Evolutionary conservation across 2,329 filamentous ascomycete species (phyloP).

Genomic region (Neofusicoccum kwambonambiense): DNA sequence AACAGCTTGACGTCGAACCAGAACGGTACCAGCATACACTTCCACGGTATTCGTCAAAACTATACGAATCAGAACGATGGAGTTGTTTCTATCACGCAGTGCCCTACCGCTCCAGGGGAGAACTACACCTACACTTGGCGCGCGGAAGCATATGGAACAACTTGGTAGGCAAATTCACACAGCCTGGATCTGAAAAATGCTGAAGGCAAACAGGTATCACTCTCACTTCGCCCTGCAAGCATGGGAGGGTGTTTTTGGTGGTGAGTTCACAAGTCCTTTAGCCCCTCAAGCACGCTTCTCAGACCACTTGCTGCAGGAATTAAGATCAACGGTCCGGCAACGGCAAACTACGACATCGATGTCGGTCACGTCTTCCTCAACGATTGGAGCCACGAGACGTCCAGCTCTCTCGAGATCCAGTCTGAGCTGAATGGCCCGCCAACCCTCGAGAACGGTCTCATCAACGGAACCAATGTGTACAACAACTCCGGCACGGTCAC

Average conservation of each 20-base stretch:
- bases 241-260: conserved; percentile 35
- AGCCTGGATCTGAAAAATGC: neutral
- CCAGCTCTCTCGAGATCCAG: neutral
- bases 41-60: conserved; percentile 60
- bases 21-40: conserved; percentile 64
- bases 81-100: conserved; percentile 48
- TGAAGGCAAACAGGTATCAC: conserved; percentile 26
- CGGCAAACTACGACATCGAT: conserved; percentile 39
- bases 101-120: conserved; percentile 26
- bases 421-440: conserved; percentile 19
- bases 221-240: conserved; percentile 31
- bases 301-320: conserved; percentile 23
- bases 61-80: conserved; percentile 58
- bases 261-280: neutral
- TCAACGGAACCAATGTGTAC: conserved; percentile 46
- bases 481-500: conserved; percentile 15
- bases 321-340: conserved; percentile 41
- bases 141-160: conserved; percentile 43
- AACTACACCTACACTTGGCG: conserved; percentile 54
- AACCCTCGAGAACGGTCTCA: conserved; percentile 45
- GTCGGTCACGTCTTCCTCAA: conserved; percentile 39
- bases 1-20: conserved; percentile 46
- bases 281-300: too few relatives aligned
- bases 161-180: conserved; percentile 9
- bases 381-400: conserved; percentile 35